Evolutionary conservation across 768 basidiomycete species (phyloP).

Genomic region (Podaxis sp.): DNA sequence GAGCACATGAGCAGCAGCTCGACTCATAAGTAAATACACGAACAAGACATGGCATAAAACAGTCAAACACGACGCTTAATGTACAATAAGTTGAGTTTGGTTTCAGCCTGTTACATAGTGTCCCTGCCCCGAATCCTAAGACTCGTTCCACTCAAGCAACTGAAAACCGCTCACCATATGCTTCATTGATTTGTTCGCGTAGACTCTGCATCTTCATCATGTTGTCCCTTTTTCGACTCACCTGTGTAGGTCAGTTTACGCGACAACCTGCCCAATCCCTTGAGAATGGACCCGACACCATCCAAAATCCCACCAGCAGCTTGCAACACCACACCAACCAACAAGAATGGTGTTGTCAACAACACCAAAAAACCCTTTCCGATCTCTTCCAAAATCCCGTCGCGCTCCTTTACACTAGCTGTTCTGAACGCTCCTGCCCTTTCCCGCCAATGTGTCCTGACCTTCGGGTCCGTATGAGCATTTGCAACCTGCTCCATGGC

Average conservation of each 20-base stretch:
- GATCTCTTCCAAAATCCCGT: not conserved
- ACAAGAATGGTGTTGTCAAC: slow-evolving; percentile 1
- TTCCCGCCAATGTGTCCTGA: not conserved
- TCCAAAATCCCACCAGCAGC: slow-evolving; percentile 2
- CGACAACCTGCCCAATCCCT: not conserved
- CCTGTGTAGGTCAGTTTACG: not conserved
- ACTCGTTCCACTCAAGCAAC: not conserved
- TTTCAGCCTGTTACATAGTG: not conserved
- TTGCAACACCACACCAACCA: slow-evolving; percentile 4
- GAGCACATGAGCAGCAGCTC: no score
- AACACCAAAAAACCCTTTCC: slow-evolving; percentile 4
- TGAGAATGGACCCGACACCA: slow-evolving; percentile 2
- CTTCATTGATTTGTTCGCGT: not conserved
- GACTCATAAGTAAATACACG: no score
- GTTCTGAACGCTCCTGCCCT: not conserved
- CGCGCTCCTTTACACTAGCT: not conserved
- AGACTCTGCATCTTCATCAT: not conserved
- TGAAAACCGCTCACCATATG: not conserved
- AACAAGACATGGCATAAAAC: no score
- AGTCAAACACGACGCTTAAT: no score
- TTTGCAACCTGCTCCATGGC: slow-evolving; percentile 5
- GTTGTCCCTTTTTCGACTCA: not conserved
- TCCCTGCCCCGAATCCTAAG: not conserved
- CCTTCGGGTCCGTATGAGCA: slow-evolving; percentile 1
- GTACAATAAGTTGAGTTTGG: not conserved